phyloP scores from a whole-genome alignment of 306 rosid species.

The Comarum palustre region DNA sequence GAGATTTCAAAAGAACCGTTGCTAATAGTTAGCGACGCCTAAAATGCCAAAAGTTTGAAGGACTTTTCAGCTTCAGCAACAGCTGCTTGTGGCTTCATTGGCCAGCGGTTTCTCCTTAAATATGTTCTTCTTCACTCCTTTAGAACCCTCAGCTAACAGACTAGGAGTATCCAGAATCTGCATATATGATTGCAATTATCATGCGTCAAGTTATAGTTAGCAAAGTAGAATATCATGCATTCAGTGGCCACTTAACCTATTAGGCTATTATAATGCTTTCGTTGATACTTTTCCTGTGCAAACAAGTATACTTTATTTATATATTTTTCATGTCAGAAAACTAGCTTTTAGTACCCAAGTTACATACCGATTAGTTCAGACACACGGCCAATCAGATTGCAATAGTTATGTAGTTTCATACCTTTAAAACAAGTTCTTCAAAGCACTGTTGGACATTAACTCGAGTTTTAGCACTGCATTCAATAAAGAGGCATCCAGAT shows the following conservation, averaged over 20 bases:
- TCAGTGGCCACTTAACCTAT: neutral
- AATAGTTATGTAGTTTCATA: conserved; percentile 13
- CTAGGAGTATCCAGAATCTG: conserved; percentile 96
- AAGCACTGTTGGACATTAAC: conserved; percentile 90
- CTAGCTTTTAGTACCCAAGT: neutral
- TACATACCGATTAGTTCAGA: neutral
- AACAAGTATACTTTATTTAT: neutral
- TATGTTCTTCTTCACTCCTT: conserved; percentile 75
- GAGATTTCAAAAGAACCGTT: conserved; percentile 1
- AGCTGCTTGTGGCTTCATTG: conserved; percentile 57
- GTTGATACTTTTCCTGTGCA: neutral
- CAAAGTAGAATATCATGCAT: neutral
- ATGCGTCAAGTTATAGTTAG: conserved; percentile 1
- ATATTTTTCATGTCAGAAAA: neutral
- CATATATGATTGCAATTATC: conserved; percentile 13
- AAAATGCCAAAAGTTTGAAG: conserved; percentile 20
- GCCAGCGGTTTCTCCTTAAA: conserved; percentile 63
- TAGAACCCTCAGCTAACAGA: conserved; percentile 83
- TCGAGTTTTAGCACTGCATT: conserved; percentile 98
- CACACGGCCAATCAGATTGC: neutral
- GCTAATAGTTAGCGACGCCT: conserved; percentile 17
- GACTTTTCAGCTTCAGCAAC: conserved; percentile 56
- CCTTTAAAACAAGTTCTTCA: conserved; percentile 96
- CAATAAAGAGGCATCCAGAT: conserved; percentile 83
- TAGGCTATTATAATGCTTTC: neutral